Base-by-base conservation (phyloP, 2,329 filamentous ascomycete genomes). In the Botrytis paeoniae region DNA sequence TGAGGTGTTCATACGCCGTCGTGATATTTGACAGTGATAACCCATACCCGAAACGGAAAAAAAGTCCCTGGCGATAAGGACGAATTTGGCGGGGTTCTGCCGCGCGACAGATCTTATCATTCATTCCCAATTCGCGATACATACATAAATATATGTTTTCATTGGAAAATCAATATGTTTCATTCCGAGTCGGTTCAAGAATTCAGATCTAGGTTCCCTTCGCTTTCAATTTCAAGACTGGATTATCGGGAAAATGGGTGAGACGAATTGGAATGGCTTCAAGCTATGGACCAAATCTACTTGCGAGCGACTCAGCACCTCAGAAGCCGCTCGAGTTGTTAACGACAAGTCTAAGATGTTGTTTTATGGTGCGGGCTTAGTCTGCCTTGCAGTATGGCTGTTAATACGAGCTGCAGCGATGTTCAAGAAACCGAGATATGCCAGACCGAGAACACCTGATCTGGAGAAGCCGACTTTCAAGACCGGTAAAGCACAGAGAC, bases 401-500 rank as follows among this genome's bases (percentile, higher is more conserved):
- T 69, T 79, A 20, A 29, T 76, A 59, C 74, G 74, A 51, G 74
- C 69, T 1, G 62, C 74, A 18, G 70, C 73, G n/a, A 72, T 75
- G 59, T 73, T 79, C 64, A 78, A 76, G 71, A 77, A 76, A 65
- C 69, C 75, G 61, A 71, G 73, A 65, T 35, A 66, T 35, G 75
- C 54, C 35, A 70, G 78, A 57, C 77, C 77, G 25, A 59, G 73
- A 35, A 80, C 79, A 20, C 79, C 79, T 59, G 78, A 78, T 65
- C 71, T 81, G 66, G 79, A 80, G 71, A 80, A 79, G 68, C 74
- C 75, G n/a, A 73, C 73, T 60, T 69, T 74, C 32, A 75, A 74
- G 59, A 76, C 74, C 16, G 77, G 77, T 62, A 81, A 80, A 72
- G 74, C 77, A 12, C 70, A 72, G 22, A 72, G 70, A 41, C n/a